Base-by-base conservation (phyloP, 139 green algal genomes). In the Chlorella sorokiniana region DNA sequence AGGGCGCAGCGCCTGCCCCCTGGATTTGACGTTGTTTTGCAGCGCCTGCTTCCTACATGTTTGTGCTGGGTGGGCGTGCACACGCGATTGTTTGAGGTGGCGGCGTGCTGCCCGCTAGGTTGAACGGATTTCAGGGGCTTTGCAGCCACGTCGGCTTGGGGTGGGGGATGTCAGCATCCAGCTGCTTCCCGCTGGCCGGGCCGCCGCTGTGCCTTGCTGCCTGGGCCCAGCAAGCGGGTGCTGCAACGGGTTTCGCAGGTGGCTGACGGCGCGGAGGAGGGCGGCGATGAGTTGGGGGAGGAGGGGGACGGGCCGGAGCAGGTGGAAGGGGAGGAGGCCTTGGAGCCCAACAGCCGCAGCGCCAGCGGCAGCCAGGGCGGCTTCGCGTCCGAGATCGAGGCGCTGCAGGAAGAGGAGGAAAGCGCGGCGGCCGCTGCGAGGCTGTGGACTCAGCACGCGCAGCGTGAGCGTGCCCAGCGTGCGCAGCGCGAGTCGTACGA, bases 371-470 rank as follows among this genome's bases (percentile, higher is more conserved):
- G 70, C 69, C 33, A 38, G 51, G 72, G 72, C 51, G 72, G 51
- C 33, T 79, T 79, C 38, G 51, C 72, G 35, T 79, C 72, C 3
- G 72, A 79, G 52, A 68, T 79, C 5, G 72, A 79, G 51, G 10
- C 72, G 3, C 51, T 69, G 20, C 33, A 51, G 38, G 72, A 54
- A 48, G 67, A 20, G 31, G 27, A 61, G 9, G 40, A 22, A n/a
- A 6, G 35, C 3, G 44, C 14, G 31, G 31, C 27, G 45, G 16
- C 29, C 44, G 7, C 25, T 31, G 52, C 44, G n/a, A n/a, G 70
- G 14, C 18, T n/a, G n/a, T n/a, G n/a, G n/a, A n/a, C n/a, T n/a
- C n/a, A n/a, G n/a, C n/a, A n/a, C 44, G 16, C 45, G 29, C n/a
- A 27, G 45, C 44, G 51, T 7, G 10, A 4, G 5, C 52, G 22